Base-by-base conservation (phyloP, 1,284 basidiomycete genomes). In the Retiboletus flavoniger region DNA sequence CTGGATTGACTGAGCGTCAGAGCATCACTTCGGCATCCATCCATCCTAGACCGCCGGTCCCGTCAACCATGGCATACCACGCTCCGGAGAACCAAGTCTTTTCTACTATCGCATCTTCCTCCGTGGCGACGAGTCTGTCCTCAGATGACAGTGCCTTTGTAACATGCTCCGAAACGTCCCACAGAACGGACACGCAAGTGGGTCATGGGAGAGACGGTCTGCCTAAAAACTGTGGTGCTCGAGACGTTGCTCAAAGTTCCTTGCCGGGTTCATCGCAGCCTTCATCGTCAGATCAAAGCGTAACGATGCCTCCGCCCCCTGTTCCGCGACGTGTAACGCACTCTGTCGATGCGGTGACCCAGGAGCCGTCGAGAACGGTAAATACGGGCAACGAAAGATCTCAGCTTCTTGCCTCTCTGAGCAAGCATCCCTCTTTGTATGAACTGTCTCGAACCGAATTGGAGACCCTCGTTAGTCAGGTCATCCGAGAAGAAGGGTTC, bases 401-500 rank as follows among this genome's bases (percentile, higher is more conserved):
- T 19, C 60, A 62, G 4, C 48, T 80, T 46, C 58, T 76, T 16
- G 60, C 67, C 13, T 72, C 74, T 8, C 61, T 84, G 16, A 68
- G 68, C 41, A 72, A 79, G 32, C 60, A 68, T 29, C 72, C 78
- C 3, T 66, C 69, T 3, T 59, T 84, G 16, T 82, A 84, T 55
- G 65, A 76, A 50, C 63, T 84, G 28, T 65, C 82, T n/a, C 70
- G 66, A 41, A 47, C 63, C 28, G 70, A 73, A 19, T 73, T 85
- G 10, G 82, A 83, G 60, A 67, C 68, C 49, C 62, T 82, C 3
- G 74, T 85, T 13, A 71, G 73, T 14, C 75, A 80, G 38, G 74
- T 85, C 26, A 73, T 85, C 21, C 75, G 78, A 54, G 82, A 85
- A 64, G 80, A 83, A 38, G 78, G 80, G n/a, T 85, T 85, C 60